These are phyloP conservation scores for Cercospora sesami DNA, from an alignment of 2,329 filamentous ascomycete species.

Conservation along the genomic window DNA sequence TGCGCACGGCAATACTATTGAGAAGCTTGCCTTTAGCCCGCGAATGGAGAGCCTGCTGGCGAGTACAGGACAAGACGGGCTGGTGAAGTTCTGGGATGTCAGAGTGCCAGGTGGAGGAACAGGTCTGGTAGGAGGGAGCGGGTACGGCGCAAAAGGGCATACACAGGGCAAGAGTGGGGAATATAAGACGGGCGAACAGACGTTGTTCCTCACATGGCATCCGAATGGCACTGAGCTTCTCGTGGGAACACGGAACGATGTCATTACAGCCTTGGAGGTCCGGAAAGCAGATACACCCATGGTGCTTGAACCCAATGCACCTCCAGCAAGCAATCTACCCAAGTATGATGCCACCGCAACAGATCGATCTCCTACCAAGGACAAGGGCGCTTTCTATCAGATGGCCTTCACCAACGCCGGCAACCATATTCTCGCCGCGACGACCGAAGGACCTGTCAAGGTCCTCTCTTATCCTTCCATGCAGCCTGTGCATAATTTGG, in stretches of 20 bases:
- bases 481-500: conserved; percentile 58
- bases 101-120: conserved; percentile 54
- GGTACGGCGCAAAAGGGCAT: conserved; percentile 48
- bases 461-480: conserved; percentile 68
- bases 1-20: conserved; percentile 55
- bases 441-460: conserved; percentile 68
- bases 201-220: conserved; percentile 62
- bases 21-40: conserved; percentile 77
- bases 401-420: conserved; percentile 74
- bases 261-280: conserved; percentile 38
- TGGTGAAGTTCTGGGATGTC: conserved; percentile 78
- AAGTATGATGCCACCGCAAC: conserved; percentile 23
- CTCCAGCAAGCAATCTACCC: conserved; percentile 13
- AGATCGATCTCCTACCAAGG: conserved; percentile 31
- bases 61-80: conserved; percentile 71
- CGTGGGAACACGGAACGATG: conserved; percentile 68
- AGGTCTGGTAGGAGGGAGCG: conserved; percentile 31
- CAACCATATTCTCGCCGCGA: conserved; percentile 68
- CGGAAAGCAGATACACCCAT: conserved; percentile 25
- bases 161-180: conserved; percentile 51
- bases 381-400: conserved; percentile 63
- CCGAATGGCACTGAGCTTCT: conserved; percentile 69
- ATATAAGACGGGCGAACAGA: conserved; percentile 52
- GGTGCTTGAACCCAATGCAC: conserved; percentile 18
- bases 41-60: conserved; percentile 74